phyloP scores from a whole-genome alignment of 1,284 basidiomycete genomes.

The Ustilago lituana region DNA sequence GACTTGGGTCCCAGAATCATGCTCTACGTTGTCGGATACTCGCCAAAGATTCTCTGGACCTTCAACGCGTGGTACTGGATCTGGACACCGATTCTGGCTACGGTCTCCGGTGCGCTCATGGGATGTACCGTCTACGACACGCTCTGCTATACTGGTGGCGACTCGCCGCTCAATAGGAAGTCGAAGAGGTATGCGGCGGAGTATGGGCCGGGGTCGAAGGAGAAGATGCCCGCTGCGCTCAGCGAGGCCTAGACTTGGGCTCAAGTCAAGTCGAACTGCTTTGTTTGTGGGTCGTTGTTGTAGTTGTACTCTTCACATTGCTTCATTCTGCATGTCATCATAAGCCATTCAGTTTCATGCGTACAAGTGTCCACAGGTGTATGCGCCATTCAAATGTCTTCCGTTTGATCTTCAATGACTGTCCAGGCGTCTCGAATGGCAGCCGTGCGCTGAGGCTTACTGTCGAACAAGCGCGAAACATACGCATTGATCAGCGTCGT shows the following conservation, averaged over 20 bases:
- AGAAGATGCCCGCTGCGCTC: constrained; percentile 46
- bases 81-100: constrained; percentile 73
- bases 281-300: too few species aligned
- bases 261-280: too few species aligned
- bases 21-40: constrained; percentile 75
- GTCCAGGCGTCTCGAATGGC: constrained; percentile 25
- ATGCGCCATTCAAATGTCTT: too few species aligned
- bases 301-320: constrained; percentile 5
- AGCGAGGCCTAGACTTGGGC: constrained; percentile 25
- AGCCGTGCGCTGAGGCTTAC: constrained; percentile 7
- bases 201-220: constrained; percentile 23
- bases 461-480: constrained; percentile 16
- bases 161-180: constrained; percentile 60
- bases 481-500: constrained; percentile 14
- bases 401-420: neutral
- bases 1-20: constrained; percentile 75
- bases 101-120: constrained; percentile 64
- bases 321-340: neutral
- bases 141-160: constrained; percentile 67
- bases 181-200: constrained; percentile 2
- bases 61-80: constrained; percentile 78
- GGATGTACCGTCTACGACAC: constrained; percentile 67
- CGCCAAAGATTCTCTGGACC: constrained; percentile 68
- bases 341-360: too few species aligned
- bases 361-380: too few species aligned